These are phyloP conservation scores for Phytophthora europaea DNA, from an alignment of 352 stramenopile genomes.

Conservation along the genomic window DNA sequence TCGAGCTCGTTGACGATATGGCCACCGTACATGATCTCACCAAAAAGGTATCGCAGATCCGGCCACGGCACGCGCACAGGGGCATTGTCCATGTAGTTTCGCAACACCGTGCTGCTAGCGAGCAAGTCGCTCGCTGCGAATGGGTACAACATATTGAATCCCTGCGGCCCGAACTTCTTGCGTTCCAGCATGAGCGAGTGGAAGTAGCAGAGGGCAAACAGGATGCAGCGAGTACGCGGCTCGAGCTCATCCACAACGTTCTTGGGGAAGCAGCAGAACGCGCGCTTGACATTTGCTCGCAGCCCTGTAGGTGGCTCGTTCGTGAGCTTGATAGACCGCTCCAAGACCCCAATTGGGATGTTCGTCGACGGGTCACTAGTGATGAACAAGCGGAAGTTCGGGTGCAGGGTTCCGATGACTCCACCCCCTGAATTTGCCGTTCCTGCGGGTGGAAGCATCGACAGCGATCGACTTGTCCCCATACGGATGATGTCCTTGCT, in stretches of 20 bases:
- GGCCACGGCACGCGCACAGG: constrained; percentile 90
- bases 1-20: constrained; percentile 91
- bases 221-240: constrained; percentile 84
- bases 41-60: constrained; percentile 91
- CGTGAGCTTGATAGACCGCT: constrained; percentile 92
- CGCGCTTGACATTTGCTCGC: constrained; percentile 91
- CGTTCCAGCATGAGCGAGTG: constrained; percentile 94
- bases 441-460: constrained; percentile 10
- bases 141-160: constrained; percentile 93
- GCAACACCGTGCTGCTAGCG: constrained; percentile 83
- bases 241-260: constrained; percentile 87
- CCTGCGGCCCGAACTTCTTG: constrained; percentile 92
- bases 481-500: constrained; percentile 35
- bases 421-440: neutral
- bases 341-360: constrained; percentile 91
- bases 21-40: constrained; percentile 92
- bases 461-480: constrained; percentile 32
- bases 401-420: constrained; percentile 58
- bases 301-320: constrained; percentile 89
- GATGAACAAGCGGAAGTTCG: constrained; percentile 90
- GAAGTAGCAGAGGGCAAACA: constrained; percentile 95
- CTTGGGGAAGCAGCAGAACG: constrained; percentile 83
- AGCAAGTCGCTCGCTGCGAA: constrained; percentile 91
- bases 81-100: constrained; percentile 95
- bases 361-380: constrained; percentile 87